Base-by-base conservation (phyloP, 2,329 filamentous ascomycete species). In the Pseudofabraea citricarpa region DNA sequence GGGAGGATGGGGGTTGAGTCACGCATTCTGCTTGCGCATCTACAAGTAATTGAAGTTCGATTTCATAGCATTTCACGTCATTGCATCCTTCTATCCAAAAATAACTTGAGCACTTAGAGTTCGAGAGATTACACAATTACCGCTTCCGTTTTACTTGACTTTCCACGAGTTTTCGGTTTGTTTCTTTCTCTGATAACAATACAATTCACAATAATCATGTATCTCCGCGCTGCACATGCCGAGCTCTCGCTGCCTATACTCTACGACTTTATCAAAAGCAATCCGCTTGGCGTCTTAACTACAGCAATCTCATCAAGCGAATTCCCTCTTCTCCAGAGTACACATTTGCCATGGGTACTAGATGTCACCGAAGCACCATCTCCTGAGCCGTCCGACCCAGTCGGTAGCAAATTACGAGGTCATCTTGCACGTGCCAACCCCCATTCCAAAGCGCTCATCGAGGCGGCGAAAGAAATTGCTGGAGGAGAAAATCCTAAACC, bases 401-500 rank as follows among this genome's bases (percentile, higher is more conserved):
- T 26, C 10, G 35, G 21, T 23, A 46, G 45, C 0, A 50, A 27
- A 3, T 66, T 87, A 3, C 70, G 80, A 3, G 81, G 78, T 3
- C 83, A 87, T 52, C 60, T 86, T 21, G 81, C 81, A 0, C 67
- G 74, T 22, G 66, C 69, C 26, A 87, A 87, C 51, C 81, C 81
- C 0, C 82, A 86, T 51, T 66, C 66, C 54, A 83, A 84, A 57
- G 71, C 73, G 16, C 69, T 86, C 45, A 73, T 81, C 35, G 73
- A 79, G 40, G 59, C 65, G 0, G 52, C 69, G 21, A 43, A 31
- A 23, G 44, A 43, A 38, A 46, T 38, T 13, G 32, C 23, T 12
- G 27, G 40, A 27, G 27, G 40, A 27, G 42, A 38, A 31, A 15
- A 15, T n/a, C 13, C 36, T 36, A 43, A 53, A 22, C 47, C 49